Base-by-base conservation (phyloP, 78 protist species). In the Dictyostelium brefeldianum region DNA sequence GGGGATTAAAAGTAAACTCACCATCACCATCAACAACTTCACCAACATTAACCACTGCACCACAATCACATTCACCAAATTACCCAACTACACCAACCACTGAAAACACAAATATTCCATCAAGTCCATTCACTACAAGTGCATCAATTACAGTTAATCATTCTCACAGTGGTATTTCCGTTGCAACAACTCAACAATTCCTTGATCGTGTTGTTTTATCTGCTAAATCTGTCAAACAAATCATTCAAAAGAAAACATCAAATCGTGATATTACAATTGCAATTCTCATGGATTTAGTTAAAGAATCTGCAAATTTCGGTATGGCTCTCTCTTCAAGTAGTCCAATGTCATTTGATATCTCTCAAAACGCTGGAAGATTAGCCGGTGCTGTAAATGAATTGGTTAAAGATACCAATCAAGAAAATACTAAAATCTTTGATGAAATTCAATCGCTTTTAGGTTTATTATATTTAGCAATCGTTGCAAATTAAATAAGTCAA, bases 311-410 rank as follows among this genome's bases (percentile, higher is more conserved):
- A 4, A 48, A 14, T 27, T 84, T 84, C 46, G 92, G 77, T n/a
- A 41, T 84, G 27, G 5, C 25, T n/a, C 82, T 84, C 48, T 47
- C 78, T 15, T 27, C 81, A 29, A 81, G 62, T 18, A 48, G 46
- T 1, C 75, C 92, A 36, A 74, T 84, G 29, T 51, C 75, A 4
- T 84, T 84, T 22, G 92, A 84, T 56, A 84, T 84, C 71, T 84
- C 92, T 36, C 92, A 84, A 43, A 29, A 62, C 25, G 81, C 92
- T 15, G 92, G 83, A 59, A 53, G 29, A 59, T 22, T 84, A 1
- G 92, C 92, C 47, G 92, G 81, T 75, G 92, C 92, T 50, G 92
- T 84, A 65, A 84, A 84, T 51, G 92, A 84, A 48, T 27, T 84
- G 0, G 92, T 84, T 3, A 79, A 79, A 22, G 29, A 64, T 11